Percentiles rank a stretch among this genome's conserved stretches.
Evolutionary conservation across 1,139 yeast genomes (phyloP).

Genomic region (Pichia sp.): DNA sequence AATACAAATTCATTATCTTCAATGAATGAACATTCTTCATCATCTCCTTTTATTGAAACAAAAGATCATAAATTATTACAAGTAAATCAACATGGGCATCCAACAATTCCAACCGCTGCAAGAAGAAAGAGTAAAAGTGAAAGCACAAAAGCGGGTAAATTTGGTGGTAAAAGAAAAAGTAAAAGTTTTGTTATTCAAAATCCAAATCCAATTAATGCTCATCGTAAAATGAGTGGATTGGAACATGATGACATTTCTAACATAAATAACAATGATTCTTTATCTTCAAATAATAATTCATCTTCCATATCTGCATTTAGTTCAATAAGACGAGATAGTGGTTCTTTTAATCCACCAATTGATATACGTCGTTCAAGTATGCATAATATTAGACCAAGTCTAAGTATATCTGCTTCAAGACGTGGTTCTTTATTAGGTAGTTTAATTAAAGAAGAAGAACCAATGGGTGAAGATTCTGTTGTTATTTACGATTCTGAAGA

Average conservation of each 20-base stretch:
- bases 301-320: background rate
- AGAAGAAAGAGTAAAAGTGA: constrained; percentile 16
- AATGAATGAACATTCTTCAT: background rate
- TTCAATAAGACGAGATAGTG: constrained; percentile 13
- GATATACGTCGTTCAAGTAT: constrained; percentile 14
- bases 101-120: background rate
- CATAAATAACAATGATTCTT: background rate
- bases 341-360: constrained; percentile 15
- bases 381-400: constrained; percentile 8
- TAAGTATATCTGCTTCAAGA: constrained; percentile 18
- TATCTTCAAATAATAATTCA: too few relatives aligned
- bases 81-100: constrained; percentile 6
- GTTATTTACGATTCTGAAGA: constrained; percentile 24
- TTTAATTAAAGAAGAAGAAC: constrained; percentile 16
- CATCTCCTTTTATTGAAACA: background rate
- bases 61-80: background rate
- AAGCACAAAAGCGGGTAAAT: constrained; percentile 12
- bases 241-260: constrained; percentile 1
- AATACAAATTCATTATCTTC: background rate
- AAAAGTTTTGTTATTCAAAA: constrained; percentile 10
- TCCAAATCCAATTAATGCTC: background rate
- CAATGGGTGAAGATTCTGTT: constrained; percentile 13
- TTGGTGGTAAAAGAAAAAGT: constrained; percentile 15
- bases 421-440: constrained; percentile 16
- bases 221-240: constrained; percentile 1